Evolutionary conservation across 2,329 filamentous ascomycete species (phyloP).

Genomic region (Calonectria pseudoturangicola): DNA sequence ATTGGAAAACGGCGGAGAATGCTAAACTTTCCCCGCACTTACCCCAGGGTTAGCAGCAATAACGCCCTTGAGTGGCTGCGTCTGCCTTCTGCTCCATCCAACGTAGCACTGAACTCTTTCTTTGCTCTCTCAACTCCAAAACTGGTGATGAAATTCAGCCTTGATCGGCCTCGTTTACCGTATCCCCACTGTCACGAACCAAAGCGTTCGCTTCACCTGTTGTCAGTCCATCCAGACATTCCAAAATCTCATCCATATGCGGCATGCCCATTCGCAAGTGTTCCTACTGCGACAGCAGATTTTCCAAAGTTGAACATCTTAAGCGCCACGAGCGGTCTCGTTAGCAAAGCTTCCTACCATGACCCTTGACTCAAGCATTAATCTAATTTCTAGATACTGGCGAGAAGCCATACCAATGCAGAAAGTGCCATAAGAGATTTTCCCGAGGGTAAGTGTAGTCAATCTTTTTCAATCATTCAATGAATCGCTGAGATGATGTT

Average conservation of each 20-base stretch:
- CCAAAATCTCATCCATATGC: not conserved
- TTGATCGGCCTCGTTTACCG: not conserved
- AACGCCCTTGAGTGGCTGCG: conserved; percentile 13
- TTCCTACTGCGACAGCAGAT: conserved; percentile 34
- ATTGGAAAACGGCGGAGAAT: conserved; percentile 22
- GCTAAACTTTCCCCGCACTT: conserved; percentile 16
- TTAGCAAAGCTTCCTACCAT: not conserved
- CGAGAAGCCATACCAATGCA: conserved; percentile 43
- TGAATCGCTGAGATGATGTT: not conserved
- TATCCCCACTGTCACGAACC: not conserved
- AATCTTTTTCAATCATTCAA: not conserved
- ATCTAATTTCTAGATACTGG: conserved; percentile 38
- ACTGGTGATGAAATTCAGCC: not conserved
- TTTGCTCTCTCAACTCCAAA: conserved; percentile 18
- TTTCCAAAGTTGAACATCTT: conserved; percentile 38
- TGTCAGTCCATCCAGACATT: not conserved
- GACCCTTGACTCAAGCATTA: not conserved
- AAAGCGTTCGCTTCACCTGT: not conserved
- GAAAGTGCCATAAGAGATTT: conserved; percentile 28
- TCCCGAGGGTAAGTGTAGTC: conserved; percentile 27
- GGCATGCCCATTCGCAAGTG: conserved; percentile 30
- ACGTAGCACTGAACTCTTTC: conserved; percentile 8
- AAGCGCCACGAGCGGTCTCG: conserved; percentile 39
- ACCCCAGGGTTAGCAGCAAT: conserved; percentile 14
- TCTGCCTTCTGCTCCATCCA: conserved; percentile 8